A percentile compares a stretch with the other conserved stretches of the same genome.
Conservation (phyloP, 1,139 yeast genomes). For the Komagataea norvegica region DNA sequence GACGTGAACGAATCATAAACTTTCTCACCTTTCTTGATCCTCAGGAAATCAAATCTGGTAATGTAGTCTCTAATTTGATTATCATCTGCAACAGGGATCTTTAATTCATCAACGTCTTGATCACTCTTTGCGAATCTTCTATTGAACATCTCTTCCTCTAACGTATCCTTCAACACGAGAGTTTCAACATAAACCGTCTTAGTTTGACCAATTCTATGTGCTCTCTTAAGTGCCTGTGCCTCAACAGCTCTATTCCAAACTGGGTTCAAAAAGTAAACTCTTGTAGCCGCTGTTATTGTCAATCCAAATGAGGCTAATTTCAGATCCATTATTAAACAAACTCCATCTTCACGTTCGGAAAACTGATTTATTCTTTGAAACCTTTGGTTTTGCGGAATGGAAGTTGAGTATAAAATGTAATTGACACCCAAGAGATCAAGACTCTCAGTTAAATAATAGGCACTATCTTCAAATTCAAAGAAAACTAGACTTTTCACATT, state of each 20-base stretch:
- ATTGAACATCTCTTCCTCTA: constrained; percentile 63
- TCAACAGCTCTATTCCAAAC: constrained; percentile 67
- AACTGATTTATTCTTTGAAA: constrained; percentile 51
- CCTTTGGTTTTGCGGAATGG: constrained; percentile 46
- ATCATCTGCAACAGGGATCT: constrained; percentile 44
- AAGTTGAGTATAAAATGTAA: constrained; percentile 61
- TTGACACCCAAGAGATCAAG: constrained; percentile 56
- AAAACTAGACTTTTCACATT: constrained; percentile 56
- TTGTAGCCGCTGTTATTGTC: constrained; percentile 62
- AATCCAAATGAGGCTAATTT: constrained; percentile 67
- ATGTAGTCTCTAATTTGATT: constrained; percentile 53
- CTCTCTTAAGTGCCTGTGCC: constrained; percentile 71
- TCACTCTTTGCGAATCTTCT: constrained; percentile 15
- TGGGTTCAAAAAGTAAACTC: constrained; percentile 64
- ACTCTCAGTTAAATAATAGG: constrained; percentile 61
- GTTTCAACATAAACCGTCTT: constrained; percentile 61
- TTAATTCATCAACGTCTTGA: constrained; percentile 24
- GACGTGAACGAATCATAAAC: constrained; percentile 14
- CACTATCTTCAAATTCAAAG: constrained; percentile 68
- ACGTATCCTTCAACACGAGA: constrained; percentile 51
- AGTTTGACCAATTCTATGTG: constrained; percentile 67
- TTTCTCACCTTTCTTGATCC: constrained; percentile 4
- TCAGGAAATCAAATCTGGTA: constrained; percentile 43
- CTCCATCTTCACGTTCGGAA: constrained; percentile 42
- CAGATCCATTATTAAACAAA: constrained; percentile 60